These are phyloP conservation scores for Samsoniella hepiali DNA, from an alignment of 2,329 filamentous ascomycete species.

Conservation along the genomic window DNA sequence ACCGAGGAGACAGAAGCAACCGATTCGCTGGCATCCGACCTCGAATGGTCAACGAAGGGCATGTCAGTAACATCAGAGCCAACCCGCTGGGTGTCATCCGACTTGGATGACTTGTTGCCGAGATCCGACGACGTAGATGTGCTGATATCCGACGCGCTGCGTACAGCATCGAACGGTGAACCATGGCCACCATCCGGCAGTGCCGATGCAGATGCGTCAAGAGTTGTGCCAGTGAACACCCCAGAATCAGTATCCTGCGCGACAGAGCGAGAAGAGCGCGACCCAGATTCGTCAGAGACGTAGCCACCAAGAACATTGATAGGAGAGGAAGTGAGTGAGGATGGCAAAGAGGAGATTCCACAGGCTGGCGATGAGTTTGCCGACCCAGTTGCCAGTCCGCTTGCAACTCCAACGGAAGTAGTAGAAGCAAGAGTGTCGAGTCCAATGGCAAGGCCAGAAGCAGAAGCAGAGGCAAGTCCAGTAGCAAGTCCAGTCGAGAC, in stretches of 20 bases:
- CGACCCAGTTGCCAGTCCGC: background rate
- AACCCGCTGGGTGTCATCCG: background rate
- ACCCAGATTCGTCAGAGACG: constrained; percentile 7
- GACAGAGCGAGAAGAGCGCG: background rate
- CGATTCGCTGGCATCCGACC: background rate
- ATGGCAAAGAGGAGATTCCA: background rate
- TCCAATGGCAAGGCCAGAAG: background rate
- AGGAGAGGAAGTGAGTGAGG: background rate
- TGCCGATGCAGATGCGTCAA: background rate
- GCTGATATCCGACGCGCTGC: background rate
- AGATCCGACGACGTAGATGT: background rate
- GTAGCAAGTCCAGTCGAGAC: background rate
- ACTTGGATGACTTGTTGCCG: background rate
- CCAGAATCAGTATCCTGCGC: background rate
- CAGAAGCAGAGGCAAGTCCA: background rate
- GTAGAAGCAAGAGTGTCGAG: background rate
- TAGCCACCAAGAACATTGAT: background rate
- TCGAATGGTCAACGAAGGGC: background rate
- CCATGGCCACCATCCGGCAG: background rate
- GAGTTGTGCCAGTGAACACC: background rate
- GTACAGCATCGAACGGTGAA: background rate
- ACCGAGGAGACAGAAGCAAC: background rate
- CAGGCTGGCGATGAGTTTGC: background rate
- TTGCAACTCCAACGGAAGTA: background rate
- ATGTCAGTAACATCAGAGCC: background rate